These are phyloP conservation scores for Torulaspora indica DNA, from an alignment of 805 yeast species.

Conservation along the genomic window DNA sequence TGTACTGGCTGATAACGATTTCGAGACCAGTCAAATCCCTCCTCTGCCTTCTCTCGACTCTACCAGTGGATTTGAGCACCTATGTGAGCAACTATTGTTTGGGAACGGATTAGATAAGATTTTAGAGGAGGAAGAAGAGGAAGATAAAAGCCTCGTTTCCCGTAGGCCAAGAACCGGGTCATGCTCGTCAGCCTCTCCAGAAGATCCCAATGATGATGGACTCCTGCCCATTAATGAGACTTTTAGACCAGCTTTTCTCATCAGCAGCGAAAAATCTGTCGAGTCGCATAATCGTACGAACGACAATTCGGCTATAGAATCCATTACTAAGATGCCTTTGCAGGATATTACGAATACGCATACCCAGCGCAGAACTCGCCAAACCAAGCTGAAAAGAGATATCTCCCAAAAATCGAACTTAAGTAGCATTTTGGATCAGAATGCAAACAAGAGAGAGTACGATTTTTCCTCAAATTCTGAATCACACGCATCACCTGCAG, in stretches of 20 bases:
- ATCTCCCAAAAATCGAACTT: constrained; percentile 12
- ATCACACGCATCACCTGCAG: constrained; percentile 19
- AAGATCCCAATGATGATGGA: neutral
- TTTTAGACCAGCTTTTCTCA: constrained; percentile 8
- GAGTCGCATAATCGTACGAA: neutral
- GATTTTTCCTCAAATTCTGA: neutral
- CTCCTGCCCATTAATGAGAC: neutral
- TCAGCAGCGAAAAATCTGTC: neutral
- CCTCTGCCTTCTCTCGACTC: constrained; percentile 22
- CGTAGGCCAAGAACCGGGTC: neutral
- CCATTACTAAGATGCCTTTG: constrained; percentile 7
- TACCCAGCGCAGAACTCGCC: neutral
- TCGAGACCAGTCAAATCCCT: constrained; percentile 14
- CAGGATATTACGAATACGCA: constrained; percentile 12
- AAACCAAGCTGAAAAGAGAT: constrained; percentile 12
- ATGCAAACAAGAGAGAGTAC: neutral
- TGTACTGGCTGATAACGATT: constrained; percentile 13
- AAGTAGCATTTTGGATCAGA: constrained; percentile 7
- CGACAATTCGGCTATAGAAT: neutral
- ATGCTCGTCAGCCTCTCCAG: constrained; percentile 6
- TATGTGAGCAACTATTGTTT: constrained; percentile 33
- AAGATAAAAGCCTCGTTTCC: neutral
- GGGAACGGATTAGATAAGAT: constrained; percentile 28
- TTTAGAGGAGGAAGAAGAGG: constrained; percentile 24
- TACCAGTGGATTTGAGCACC: constrained; percentile 28